Base-by-base conservation (phyloP, 1,284 basidiomycete genomes). In the Caloboletus firmus region DNA sequence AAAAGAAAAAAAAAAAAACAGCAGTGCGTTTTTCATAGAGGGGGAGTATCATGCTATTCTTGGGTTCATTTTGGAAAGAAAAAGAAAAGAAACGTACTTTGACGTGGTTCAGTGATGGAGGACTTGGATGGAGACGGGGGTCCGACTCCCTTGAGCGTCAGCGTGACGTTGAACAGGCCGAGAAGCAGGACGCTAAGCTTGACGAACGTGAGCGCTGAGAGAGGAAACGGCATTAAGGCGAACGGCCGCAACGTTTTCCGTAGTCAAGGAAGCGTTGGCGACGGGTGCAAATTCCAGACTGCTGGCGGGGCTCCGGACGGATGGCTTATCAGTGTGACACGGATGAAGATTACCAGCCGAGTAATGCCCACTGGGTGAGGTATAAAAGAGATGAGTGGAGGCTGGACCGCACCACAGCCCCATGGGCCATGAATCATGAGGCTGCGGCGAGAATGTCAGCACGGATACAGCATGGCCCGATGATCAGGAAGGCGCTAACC, bases 151-250 rank as follows among this genome's bases (percentile, higher is more conserved):
- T n/a, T 50, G 51, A 67, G 24, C 18, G 26, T 34, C 26, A 67
- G 13, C 0, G 9, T 13, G 34, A 65, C 28, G 36, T 63, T 63
- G 40, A 63, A 45, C 28, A 51, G 9, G 35, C 62, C 63, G 9
- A 63, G 62, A 5, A 67, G 24, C 0, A 67, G 4, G 20, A 61
- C 60, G 15, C 34, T 37, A 11, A 63, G 39, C 40, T 67, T 67
- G 26, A 63, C 44, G 42, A 67, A 3, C 18, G 46, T 59, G 40
- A 63, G 57, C 11, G 64, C 11, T 15, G 58, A 56, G 36, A 50
- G 42, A n/a, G 20, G 22, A 20, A 37, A 24, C 5, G 44, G 7
- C 57, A 54, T 58, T 45, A n/a, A n/a, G n/a, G n/a, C 10, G n/a
- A 1, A 24, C n/a, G 11, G 18, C 24, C 18, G 42, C 12, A 15